A percentile compares a stretch with the other conserved stretches of the same genome.
phyloP scores from a whole-genome alignment of 805 yeast genomes.

The Lachancea mirantina region DNA sequence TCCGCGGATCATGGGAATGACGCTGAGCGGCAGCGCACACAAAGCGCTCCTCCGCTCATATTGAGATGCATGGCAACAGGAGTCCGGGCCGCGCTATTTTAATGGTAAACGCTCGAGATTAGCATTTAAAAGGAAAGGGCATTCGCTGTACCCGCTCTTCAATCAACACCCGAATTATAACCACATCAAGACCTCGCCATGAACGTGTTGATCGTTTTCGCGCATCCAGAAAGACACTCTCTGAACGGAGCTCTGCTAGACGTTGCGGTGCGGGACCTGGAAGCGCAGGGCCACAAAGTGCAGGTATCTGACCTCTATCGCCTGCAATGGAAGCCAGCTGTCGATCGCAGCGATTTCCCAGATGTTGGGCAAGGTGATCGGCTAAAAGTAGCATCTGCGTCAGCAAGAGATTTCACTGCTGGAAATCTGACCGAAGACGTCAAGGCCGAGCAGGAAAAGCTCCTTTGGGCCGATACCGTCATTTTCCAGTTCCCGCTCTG shows the following conservation, averaged over 20 bases:
- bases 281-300: slow-evolving; percentile 23
- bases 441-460: slow-evolving; percentile 23
- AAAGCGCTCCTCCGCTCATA: too few relatives aligned
- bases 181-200: too few relatives aligned
- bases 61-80: too few relatives aligned
- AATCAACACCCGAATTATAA: too few relatives aligned
- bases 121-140: too few relatives aligned
- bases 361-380: slow-evolving; percentile 11
- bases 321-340: slow-evolving; percentile 18
- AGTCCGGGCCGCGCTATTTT: too few relatives aligned
- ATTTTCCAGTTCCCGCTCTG: slow-evolving; percentile 27
- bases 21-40: too few relatives aligned
- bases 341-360: slow-evolving; percentile 20
- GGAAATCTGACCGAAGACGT: slow-evolving; percentile 25
- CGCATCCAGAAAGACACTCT: slow-evolving; percentile 25
- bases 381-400: slow-evolving; percentile 15
- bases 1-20: too few relatives aligned
- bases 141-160: too few relatives aligned
- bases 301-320: slow-evolving; percentile 23
- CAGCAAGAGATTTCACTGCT: slow-evolving; percentile 12
- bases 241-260: slow-evolving; percentile 20
- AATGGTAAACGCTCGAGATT: too few relatives aligned
- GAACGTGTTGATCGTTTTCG: slow-evolving; percentile 23
- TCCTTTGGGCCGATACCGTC: slow-evolving; percentile 26
- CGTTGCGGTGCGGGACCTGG: slow-evolving; percentile 14